Conservation (phyloP, 1,284 basidiomycete genomes). For the Moesziomyces globuligerus region DNA sequence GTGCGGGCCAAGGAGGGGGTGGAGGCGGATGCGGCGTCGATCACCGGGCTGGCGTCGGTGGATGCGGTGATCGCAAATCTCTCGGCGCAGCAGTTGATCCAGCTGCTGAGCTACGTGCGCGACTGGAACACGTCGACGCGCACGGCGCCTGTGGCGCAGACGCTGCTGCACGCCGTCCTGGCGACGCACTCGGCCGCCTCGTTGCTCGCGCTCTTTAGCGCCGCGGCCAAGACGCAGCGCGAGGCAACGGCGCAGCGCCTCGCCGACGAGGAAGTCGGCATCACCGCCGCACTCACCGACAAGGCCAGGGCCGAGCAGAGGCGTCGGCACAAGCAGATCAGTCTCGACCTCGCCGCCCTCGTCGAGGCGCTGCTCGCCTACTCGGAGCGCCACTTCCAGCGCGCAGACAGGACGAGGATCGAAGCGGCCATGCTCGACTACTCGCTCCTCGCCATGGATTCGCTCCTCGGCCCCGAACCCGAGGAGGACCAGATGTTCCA, state of each 20-base stretch:
- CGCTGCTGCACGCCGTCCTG: slow-evolving; percentile 82
- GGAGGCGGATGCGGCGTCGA: slow-evolving; percentile 25
- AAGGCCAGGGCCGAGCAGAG: slow-evolving; percentile 15
- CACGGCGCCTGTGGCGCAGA: slow-evolving; percentile 86
- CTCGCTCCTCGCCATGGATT: slow-evolving; percentile 88
- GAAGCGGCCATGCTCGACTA: slow-evolving; percentile 95
- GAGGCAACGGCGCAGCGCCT: slow-evolving; percentile 10
- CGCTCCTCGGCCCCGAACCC: slow-evolving; percentile 52
- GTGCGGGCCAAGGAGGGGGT: not conserved
- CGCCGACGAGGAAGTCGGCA: slow-evolving; percentile 34
- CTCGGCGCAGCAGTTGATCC: slow-evolving; percentile 78
- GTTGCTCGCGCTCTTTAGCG: slow-evolving; percentile 76
- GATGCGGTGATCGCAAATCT: slow-evolving; percentile 78
- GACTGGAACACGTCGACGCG: slow-evolving; percentile 94
- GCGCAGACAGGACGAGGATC: slow-evolving; percentile 86
- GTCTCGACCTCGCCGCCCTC: slow-evolving; percentile 72
- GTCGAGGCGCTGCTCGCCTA: slow-evolving; percentile 89
- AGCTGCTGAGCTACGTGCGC: slow-evolving; percentile 82
- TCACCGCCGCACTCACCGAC: slow-evolving; percentile 3
- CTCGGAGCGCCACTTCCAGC: slow-evolving; percentile 86
- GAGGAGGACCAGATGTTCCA: slow-evolving; percentile 19
- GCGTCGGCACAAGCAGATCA: slow-evolving; percentile 69
- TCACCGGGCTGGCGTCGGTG: slow-evolving; percentile 57
- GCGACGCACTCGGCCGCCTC: slow-evolving; percentile 79
- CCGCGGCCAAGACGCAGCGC: slow-evolving; percentile 7